Conservation (phyloP, 2,329 filamentous ascomycete species). For the Aspergillus fumigatiaffinis region DNA sequence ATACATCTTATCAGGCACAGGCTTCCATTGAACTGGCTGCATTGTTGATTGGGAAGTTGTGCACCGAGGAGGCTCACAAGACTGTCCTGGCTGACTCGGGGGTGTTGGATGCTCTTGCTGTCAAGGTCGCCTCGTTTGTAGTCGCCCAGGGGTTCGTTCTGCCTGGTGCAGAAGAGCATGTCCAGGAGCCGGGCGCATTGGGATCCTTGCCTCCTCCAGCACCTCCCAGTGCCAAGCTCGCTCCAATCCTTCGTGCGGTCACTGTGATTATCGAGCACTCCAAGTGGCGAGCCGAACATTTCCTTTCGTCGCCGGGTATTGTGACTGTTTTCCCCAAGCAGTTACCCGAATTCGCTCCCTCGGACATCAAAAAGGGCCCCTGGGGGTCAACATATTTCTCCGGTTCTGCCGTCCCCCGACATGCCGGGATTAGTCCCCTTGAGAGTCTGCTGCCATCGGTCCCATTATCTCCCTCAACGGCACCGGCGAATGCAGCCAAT, state of each 20-base stretch:
- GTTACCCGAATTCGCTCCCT: conserved; percentile 49
- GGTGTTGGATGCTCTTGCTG: conserved; percentile 73
- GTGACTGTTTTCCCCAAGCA: conserved; percentile 63
- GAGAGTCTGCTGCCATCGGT: conserved; percentile 61
- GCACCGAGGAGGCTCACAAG: conserved; percentile 66
- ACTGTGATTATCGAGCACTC: conserved; percentile 74
- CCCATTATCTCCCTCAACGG: conserved; percentile 31
- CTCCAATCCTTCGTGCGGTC: conserved; percentile 72
- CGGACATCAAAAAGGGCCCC: conserved; percentile 47
- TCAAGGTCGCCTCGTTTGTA: conserved; percentile 67
- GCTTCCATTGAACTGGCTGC: conserved; percentile 43
- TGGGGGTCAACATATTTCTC: conserved; percentile 54
- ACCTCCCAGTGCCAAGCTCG: conserved; percentile 56
- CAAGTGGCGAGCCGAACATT: conserved; percentile 68
- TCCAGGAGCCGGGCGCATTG: conserved; percentile 52
- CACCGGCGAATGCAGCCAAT: conserved; percentile 34
- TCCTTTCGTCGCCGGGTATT: conserved; percentile 65
- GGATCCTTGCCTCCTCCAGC: conserved; percentile 61
- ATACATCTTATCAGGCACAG: conserved; percentile 51
- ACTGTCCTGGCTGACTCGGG: conserved; percentile 67
- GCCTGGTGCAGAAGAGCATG: conserved; percentile 57
- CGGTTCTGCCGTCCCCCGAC: conserved; percentile 47
- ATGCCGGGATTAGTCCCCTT: conserved; percentile 52
- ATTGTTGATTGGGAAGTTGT: conserved; percentile 57
- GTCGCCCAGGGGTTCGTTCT: conserved; percentile 66